These are phyloP conservation scores for Pseudogymnoascus sp. DNA, from an alignment of 2,329 filamentous ascomycete genomes.

Conservation along the genomic window DNA sequence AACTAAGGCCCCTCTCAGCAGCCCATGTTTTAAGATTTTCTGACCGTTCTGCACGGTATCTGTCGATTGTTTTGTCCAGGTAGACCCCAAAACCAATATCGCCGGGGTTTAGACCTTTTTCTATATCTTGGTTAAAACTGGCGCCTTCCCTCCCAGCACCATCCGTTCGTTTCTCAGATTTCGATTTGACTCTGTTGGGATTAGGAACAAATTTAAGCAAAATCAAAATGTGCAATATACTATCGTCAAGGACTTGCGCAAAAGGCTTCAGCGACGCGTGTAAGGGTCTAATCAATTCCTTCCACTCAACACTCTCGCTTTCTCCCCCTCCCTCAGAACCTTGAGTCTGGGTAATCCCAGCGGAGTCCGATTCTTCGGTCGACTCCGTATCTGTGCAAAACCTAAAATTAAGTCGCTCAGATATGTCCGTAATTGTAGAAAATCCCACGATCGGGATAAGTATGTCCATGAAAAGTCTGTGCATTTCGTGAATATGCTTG, in stretches of 20 bases:
- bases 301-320: conserved; percentile 48
- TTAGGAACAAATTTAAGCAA: conserved; percentile 40
- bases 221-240: conserved; percentile 40
- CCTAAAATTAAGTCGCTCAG: conserved; percentile 50
- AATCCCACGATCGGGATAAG: conserved; percentile 58
- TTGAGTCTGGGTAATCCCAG: neutral
- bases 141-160: conserved; percentile 15
- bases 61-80: conserved; percentile 35
- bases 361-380: conserved; percentile 31
- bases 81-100: conserved; percentile 40
- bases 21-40: conserved; percentile 42
- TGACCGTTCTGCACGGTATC: conserved; percentile 44
- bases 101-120: conserved; percentile 47
- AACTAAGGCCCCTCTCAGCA: conserved; percentile 30
- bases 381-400: conserved; percentile 27
- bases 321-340: conserved; percentile 10
- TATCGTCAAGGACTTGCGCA: conserved; percentile 51
- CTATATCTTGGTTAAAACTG: conserved; percentile 38
- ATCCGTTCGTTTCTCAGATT: neutral
- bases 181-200: neutral
- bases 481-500: conserved; percentile 53
- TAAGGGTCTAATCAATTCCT: conserved; percentile 57
- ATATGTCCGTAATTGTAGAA: conserved; percentile 60
- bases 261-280: conserved; percentile 56
- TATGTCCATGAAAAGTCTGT: conserved; percentile 47